phyloP scores from a whole-genome alignment of 2,329 filamentous ascomycete species.

The Calonectria ilicicola region DNA sequence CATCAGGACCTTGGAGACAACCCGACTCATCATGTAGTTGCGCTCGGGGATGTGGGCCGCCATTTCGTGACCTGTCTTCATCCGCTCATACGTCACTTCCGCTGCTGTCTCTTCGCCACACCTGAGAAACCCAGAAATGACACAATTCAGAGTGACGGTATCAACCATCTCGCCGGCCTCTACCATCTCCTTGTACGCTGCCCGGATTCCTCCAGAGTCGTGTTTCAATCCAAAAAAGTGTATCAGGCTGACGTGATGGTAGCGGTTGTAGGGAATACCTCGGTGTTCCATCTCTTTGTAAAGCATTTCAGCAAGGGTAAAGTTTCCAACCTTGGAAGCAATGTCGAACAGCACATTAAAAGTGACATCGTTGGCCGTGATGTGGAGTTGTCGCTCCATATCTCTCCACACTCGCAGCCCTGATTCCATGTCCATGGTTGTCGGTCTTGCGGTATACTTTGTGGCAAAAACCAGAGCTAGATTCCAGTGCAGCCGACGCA shows the following conservation, averaged over 20 bases:
- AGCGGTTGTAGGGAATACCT: constrained; percentile 77
- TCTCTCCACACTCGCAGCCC: constrained; percentile 86
- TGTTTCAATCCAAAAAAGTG: constrained; percentile 83
- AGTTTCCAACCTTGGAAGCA: constrained; percentile 88
- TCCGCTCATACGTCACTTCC: constrained; percentile 83
- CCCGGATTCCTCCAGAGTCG: constrained; percentile 80
- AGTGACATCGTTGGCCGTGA: constrained; percentile 79
- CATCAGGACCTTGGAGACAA: constrained; percentile 67
- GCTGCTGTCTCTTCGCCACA: constrained; percentile 82
- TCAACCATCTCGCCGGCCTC: constrained; percentile 88
- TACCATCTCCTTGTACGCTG: constrained; percentile 87
- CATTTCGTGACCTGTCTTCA: constrained; percentile 74
- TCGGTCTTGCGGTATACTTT: constrained; percentile 72
- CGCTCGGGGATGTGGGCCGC: constrained; percentile 54
- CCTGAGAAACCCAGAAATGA: constrained; percentile 82
- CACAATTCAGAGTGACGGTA: constrained; percentile 85
- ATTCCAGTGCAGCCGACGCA: constrained; percentile 82
- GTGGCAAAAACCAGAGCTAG: constrained; percentile 84
- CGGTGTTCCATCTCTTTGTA: constrained; percentile 83
- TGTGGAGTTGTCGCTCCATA: constrained; percentile 81
- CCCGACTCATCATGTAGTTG: constrained; percentile 60
- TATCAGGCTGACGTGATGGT: constrained; percentile 84
- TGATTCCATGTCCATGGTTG: constrained; percentile 68
- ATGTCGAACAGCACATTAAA: constrained; percentile 95
- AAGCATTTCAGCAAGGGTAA: constrained; percentile 84